Evolutionary conservation across 495 filamentous ascomycete species (phyloP).

Genomic region (Penicillium canariense): DNA sequence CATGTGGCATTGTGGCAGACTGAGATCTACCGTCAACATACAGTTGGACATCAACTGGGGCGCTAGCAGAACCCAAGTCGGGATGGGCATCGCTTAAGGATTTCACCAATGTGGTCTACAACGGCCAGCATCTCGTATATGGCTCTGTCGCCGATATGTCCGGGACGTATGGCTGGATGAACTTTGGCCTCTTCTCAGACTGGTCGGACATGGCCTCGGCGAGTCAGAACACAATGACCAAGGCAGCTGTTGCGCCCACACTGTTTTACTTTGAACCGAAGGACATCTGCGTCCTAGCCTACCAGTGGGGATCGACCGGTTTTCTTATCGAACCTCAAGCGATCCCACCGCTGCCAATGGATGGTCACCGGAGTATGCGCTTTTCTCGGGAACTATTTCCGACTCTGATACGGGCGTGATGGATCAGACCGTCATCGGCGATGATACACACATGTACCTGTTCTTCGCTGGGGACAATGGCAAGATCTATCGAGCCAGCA

Average conservation of each 20-base stretch:
- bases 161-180: conserved; percentile 53
- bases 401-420: conserved; percentile 49
- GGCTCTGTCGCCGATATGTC: conserved; percentile 39
- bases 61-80: conserved; percentile 48
- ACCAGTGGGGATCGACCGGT: conserved; percentile 60
- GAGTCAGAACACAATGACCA: conserved; percentile 50
- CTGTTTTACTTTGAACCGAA: conserved; percentile 63
- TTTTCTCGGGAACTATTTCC: conserved; percentile 55
- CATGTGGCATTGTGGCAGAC: conserved; percentile 8
- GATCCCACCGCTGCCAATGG: conserved; percentile 55
- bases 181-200: conserved; percentile 54
- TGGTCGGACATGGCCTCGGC: conserved; percentile 54
- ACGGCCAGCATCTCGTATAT: conserved; percentile 57
- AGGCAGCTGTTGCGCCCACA: conserved; percentile 54
- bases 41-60: conserved; percentile 50
- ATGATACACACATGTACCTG: conserved; percentile 56
- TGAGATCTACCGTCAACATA: conserved; percentile 57
- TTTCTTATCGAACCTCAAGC: conserved; percentile 56
- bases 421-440: conserved; percentile 51
- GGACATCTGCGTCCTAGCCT: conserved; percentile 57
- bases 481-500: conserved; percentile 59
- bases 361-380: conserved; percentile 52
- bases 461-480: conserved; percentile 68
- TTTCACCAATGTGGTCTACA: conserved; percentile 52
- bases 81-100: conserved; percentile 59